Evolutionary conservation across 202 grass and related monocot genomes (phyloP).

Genomic region (Zizania palustris): DNA sequence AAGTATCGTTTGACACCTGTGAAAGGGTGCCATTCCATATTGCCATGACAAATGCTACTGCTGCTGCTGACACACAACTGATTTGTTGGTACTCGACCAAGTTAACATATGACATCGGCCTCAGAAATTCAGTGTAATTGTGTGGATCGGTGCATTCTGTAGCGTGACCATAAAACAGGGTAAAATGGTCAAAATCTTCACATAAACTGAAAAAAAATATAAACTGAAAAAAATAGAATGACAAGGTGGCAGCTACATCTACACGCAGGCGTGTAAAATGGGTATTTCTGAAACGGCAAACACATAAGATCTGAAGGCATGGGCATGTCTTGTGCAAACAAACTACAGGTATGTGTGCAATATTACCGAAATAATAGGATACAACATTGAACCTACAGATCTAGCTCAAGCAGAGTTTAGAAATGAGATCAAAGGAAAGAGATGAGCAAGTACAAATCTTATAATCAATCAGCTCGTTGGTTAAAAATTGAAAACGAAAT

Average conservation of each 20-base stretch:
- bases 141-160: not conserved
- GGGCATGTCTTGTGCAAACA: not conserved
- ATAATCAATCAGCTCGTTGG: not conserved
- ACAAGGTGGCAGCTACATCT: not conserved
- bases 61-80: not conserved
- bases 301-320: not conserved
- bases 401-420: not conserved
- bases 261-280: not conserved
- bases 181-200: not conserved
- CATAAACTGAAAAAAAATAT: not conserved
- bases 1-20: too few species aligned
- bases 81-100: not conserved
- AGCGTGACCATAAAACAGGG: not conserved
- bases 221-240: not conserved
- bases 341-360: not conserved
- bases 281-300: not conserved
- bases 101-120: too few species aligned
- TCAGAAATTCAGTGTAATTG: not conserved
- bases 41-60: too few species aligned
- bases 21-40: too few species aligned
- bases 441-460: not conserved
- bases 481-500: not conserved
- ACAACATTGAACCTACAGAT: not conserved
- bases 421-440: conserved; percentile 1
- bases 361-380: not conserved